Conservation (phyloP, 768 basidiomycete species). For the Botryobasidium botryosum region DNA sequence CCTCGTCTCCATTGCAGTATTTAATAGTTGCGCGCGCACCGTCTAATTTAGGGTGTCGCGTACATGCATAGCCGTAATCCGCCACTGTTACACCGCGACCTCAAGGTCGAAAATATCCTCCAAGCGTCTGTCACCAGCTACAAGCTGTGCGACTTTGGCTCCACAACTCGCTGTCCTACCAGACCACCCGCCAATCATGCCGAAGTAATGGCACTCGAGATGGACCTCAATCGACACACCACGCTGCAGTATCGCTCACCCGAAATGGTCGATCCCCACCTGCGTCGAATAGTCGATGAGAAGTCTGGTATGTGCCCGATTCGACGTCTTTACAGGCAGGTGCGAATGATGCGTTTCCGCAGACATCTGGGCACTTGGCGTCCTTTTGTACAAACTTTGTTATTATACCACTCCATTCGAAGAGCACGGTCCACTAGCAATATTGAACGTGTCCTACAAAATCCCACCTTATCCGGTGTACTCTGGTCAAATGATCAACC, state of each 20-base stretch:
- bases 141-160: constrained; percentile 98
- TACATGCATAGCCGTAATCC: constrained; percentile 90
- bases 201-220: constrained; percentile 75
- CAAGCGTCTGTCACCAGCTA: constrained; percentile 69
- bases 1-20: too few relatives aligned
- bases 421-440: constrained; percentile 90
- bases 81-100: constrained; percentile 84
- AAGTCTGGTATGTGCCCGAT: constrained; percentile 34
- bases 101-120: constrained; percentile 98
- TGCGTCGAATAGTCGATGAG: constrained; percentile 71
- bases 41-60: constrained; percentile 45
- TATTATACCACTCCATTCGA: constrained; percentile 99
- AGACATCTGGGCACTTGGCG: constrained; percentile 96
- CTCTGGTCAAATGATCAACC: constrained; percentile 59
- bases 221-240: constrained; percentile 86
- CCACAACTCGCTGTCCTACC: constrained; percentile 54
- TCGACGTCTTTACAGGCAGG: constrained; percentile 5
- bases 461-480: constrained; percentile 81
- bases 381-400: constrained; percentile 93
- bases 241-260: constrained; percentile 97
- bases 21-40: too few relatives aligned
- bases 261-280: constrained; percentile 90
- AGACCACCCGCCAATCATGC: constrained; percentile 60
- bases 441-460: constrained; percentile 89
- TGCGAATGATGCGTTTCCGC: neutral